Conservation (phyloP, 2,329 filamentous ascomycete genomes). For the Nemania diffusa region DNA sequence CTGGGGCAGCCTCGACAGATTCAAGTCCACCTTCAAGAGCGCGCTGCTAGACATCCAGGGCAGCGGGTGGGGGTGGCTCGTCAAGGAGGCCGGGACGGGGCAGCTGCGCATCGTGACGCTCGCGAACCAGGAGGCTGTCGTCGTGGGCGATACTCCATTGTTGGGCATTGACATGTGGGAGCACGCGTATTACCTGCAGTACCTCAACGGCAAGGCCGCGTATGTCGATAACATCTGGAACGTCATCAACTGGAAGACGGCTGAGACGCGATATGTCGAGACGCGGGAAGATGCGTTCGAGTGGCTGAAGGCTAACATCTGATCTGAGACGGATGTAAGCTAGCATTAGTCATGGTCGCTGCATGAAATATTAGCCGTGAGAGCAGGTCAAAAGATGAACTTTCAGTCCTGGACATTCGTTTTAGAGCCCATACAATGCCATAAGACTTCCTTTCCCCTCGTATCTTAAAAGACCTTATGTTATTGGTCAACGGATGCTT, state of each 20-base stretch:
- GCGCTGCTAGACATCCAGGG: conserved; percentile 79
- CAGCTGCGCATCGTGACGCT: conserved; percentile 78
- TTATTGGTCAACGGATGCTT: background rate
- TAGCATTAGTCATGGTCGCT: background rate
- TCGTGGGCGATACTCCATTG: conserved; percentile 71
- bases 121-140: conserved; percentile 86
- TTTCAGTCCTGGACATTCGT: background rate
- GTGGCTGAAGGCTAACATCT: conserved; percentile 46
- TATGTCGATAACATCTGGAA: conserved; percentile 83
- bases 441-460: background rate
- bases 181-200: conserved; percentile 91
- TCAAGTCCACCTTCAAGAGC: conserved; percentile 73
- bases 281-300: conserved; percentile 48
- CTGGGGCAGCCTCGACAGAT: conserved; percentile 75
- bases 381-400: background rate
- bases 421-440: background rate
- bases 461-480: background rate
- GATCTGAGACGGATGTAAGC: background rate
- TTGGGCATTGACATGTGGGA: conserved; percentile 93
- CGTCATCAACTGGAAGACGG: conserved; percentile 80
- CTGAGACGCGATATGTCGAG: conserved; percentile 67
- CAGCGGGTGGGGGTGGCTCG: conserved; percentile 89
- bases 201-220: conserved; percentile 78
- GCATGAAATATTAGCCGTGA: background rate
- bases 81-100: conserved; percentile 69